Base-by-base conservation (phyloP, 2,329 filamentous ascomycete genomes). In the Fusarium sp. region DNA sequence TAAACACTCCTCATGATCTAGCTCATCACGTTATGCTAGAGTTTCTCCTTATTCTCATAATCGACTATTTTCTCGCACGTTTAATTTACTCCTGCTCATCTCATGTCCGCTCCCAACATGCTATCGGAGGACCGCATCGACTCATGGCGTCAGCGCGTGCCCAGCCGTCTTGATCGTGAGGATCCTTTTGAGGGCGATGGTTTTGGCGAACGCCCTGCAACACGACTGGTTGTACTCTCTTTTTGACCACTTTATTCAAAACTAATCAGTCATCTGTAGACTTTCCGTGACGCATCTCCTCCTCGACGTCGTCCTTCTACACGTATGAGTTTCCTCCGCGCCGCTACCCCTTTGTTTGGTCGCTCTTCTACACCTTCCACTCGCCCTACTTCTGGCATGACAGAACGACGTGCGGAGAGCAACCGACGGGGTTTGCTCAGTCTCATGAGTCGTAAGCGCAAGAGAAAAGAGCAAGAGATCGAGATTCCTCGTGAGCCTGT, bases 141-240 rank as follows among this genome's bases (percentile, higher is more conserved):
- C 41, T 72, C 74, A 2, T 81, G 79, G 80, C 75, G 79, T 7
- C 70, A 72, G 28, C 77, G 75, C 14, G 76, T 81, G 23, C 79
- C 80, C 14, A 79, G 76, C 41, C 76, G 76, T 18, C 62, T 78
- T 10, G 79, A 81, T 18, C 73, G 79, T 23, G 73, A 77, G 6
- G 77, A 80, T 56, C 80, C 80, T 0, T 81, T 81, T 45, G 71
- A 68, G 13, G 75, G 75, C 11, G 79, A 81, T 49, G 76, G 75
- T 0, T 80, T 80, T 23, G 73, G 69, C 3, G 68, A 71, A 18
- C 74, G 78, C 5, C 77, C 78, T 19, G 57, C 70, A 1, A 79
- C 78, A 8, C 75, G 77, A 39, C 65, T 79, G 13, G 79, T 79
- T 39, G 67, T 61, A 51, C 10, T 11, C 21, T 8, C 19, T 6